Evolutionary conservation across 2,329 filamentous ascomycete genomes (phyloP).

Genomic region (Fusarium humuli): DNA sequence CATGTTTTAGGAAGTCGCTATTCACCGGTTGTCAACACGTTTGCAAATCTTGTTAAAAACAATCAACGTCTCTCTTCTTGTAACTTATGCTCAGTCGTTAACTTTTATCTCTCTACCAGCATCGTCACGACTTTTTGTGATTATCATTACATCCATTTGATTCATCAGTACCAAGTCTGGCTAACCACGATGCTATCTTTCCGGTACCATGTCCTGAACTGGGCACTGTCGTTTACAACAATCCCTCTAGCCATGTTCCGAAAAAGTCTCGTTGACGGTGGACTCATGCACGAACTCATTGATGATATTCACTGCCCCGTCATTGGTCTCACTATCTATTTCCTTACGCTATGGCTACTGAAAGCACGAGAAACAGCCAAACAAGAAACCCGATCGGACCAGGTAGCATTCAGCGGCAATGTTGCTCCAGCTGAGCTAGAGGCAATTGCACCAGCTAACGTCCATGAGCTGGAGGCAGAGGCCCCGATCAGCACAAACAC

Average conservation of each 20-base stretch:
- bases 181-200: slow-evolving; percentile 31
- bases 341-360: not conserved
- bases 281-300: not conserved
- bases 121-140: not conserved
- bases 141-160: not conserved
- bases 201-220: slow-evolving; percentile 32
- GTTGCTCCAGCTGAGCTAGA: not conserved
- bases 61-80: not conserved
- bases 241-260: slow-evolving; percentile 9
- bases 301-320: not conserved
- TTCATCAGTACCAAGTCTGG: not conserved
- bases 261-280: not conserved
- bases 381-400: not conserved
- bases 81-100: not conserved
- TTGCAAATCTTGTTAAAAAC: not conserved
- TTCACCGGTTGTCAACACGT: not conserved
- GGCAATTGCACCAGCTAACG: not conserved
- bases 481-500: not conserved
- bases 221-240: slow-evolving; percentile 31
- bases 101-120: not conserved
- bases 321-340: slow-evolving; percentile 20
- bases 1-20: slow-evolving; percentile 9
- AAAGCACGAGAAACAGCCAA: not conserved
- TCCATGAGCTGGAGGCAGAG: not conserved
- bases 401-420: not conserved